These are phyloP conservation scores for Vigna angularis DNA, from an alignment of 306 rosid species.

Conservation along the genomic window DNA sequence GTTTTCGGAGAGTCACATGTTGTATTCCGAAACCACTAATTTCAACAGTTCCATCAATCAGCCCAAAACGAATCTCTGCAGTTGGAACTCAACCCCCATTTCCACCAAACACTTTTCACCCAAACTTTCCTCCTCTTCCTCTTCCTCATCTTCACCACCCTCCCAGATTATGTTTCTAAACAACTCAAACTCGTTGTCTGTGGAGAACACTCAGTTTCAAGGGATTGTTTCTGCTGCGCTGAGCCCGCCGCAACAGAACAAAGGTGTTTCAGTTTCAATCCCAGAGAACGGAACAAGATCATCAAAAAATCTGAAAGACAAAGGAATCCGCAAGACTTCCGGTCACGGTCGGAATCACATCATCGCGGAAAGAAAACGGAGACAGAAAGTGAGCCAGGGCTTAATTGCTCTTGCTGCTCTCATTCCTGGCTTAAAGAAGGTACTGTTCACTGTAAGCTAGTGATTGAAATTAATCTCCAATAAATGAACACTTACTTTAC, in stretches of 20 bases:
- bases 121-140: slow-evolving; percentile 34
- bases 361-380: slow-evolving; percentile 77
- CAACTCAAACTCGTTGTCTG: slow-evolving; percentile 1
- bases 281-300: slow-evolving; percentile 37
- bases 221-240: neutral
- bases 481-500: no score
- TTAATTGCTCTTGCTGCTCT: slow-evolving; percentile 80
- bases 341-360: slow-evolving; percentile 69
- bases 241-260: no score
- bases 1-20: slow-evolving; percentile 52
- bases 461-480: neutral
- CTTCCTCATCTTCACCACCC: slow-evolving; percentile 35
- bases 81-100: slow-evolving; percentile 31
- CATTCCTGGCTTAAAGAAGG: slow-evolving; percentile 83
- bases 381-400: slow-evolving; percentile 77
- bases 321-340: slow-evolving; percentile 36
- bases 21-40: slow-evolving; percentile 31
- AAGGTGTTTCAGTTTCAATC: neutral
- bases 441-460: neutral
- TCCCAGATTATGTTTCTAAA: slow-evolving; percentile 59
- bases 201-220: neutral
- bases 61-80: neutral
- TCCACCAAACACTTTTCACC: neutral
- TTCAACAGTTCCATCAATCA: slow-evolving; percentile 36
- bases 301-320: neutral